Base-by-base conservation (phyloP, 2,329 filamentous ascomycete genomes). In the Aspergillus phoenicis region DNA sequence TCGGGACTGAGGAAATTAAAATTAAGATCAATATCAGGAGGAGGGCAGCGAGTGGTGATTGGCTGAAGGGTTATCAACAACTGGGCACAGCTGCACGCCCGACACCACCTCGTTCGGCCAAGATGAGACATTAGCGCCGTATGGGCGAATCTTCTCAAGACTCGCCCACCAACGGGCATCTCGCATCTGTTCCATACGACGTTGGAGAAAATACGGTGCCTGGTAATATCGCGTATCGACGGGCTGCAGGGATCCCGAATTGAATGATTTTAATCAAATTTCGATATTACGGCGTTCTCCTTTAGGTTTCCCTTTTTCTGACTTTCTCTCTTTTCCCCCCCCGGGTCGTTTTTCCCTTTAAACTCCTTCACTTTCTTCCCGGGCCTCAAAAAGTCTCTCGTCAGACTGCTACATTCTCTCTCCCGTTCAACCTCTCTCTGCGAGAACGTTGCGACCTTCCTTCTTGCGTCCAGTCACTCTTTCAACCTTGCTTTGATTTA, bases 391-490 rank as follows among this genome's bases (percentile, higher is more conserved):
- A 36, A 36, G 30, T 33, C 28, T 22, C 45, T 49, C 47, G 48
- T 58, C 57, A 52, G 57, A 43, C 57, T 58, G 33, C 53, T 56
- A 56, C 53, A 33, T 58, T 58, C 49, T 58, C 49, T 58, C 55
- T 22, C 43, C 57, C 10, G 20, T 39, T 52, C 57, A 52, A 41
- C 43, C 36, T n/a, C 38, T 51, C 28, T 36, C 45, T 57, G 52
- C 28, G 58, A 57, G 52, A 57, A 57, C 52, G 51, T 60, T 52
- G 38, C 43, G 45, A 36, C 58, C 24, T 57, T 60, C 58, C 57
- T 59, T 51, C 57, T 47, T 51, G 54, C 53, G 57, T 52, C 61
- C 60, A 64, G 59, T 61, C 61, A 57, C 60, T 68, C 61, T 62
- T 66, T 64, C 63, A 47, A 55, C 51, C 22, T 54, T 60, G 43